Conservation (phyloP, 805 yeast genomes). For the Dipodascus albidus region DNA sequence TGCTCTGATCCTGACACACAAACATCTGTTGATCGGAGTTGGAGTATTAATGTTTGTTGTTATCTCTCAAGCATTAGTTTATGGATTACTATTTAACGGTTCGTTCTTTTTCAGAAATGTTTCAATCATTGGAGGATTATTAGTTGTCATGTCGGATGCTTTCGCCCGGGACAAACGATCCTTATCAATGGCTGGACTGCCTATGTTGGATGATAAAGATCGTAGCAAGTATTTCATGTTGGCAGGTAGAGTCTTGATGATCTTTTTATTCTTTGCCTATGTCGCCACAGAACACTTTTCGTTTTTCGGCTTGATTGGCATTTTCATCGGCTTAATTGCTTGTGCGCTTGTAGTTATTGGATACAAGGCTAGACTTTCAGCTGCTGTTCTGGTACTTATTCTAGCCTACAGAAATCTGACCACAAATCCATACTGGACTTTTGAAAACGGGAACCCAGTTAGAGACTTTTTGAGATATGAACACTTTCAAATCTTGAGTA, state of each 20-base stretch:
- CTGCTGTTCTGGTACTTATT: slow-evolving; percentile 52
- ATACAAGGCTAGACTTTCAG: slow-evolving; percentile 83
- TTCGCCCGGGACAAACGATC: slow-evolving; percentile 64
- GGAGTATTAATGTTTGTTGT: slow-evolving; percentile 60
- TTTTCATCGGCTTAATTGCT: slow-evolving; percentile 55
- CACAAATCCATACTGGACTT: slow-evolving; percentile 83
- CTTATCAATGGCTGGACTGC: slow-evolving; percentile 62
- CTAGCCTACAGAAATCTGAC: slow-evolving; percentile 65
- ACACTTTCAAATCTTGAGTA: slow-evolving; percentile 86
- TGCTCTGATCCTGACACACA: slow-evolving; percentile 55
- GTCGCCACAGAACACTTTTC: slow-evolving; percentile 63
- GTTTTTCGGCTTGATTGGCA: slow-evolving; percentile 47
- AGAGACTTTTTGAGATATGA: slow-evolving; percentile 88
- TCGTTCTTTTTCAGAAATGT: slow-evolving; percentile 77
- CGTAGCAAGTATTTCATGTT: slow-evolving; percentile 68
- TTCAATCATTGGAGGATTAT: slow-evolving; percentile 83
- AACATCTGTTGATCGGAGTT: slow-evolving; percentile 59
- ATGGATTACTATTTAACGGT: slow-evolving; percentile 75
- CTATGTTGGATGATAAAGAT: slow-evolving; percentile 59
- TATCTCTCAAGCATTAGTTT: slow-evolving; percentile 71
- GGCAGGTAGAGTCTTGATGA: slow-evolving; percentile 80
- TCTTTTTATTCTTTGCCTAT: slow-evolving; percentile 76
- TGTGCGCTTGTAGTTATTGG: slow-evolving; percentile 81
- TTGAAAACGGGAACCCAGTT: slow-evolving; percentile 55
- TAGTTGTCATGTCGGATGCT: slow-evolving; percentile 79